These are phyloP conservation scores for Yamadazyma spencermartinsiae DNA, from an alignment of 1,139 yeast genomes.

Conservation along the genomic window DNA sequence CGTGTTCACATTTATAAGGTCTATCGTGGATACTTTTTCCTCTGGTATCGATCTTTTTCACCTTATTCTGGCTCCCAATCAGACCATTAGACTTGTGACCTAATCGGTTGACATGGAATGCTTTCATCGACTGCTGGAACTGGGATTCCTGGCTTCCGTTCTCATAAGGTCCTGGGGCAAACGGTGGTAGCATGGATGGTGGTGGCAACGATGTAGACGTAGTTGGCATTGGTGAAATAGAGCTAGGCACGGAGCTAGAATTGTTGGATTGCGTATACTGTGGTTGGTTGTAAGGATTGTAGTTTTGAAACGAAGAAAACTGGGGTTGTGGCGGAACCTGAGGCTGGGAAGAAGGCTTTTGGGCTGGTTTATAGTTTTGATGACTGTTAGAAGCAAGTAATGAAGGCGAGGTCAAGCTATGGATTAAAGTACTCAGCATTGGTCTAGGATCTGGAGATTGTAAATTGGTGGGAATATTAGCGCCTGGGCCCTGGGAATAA, in stretches of 20 bases:
- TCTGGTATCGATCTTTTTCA: slow-evolving; percentile 7
- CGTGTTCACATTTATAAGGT: slow-evolving; percentile 48
- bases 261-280: slow-evolving; percentile 1
- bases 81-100: neutral
- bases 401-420: neutral
- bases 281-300: slow-evolving; percentile 3
- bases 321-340: slow-evolving; percentile 1
- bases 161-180: neutral
- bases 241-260: slow-evolving; percentile 1
- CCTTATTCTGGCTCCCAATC: slow-evolving; percentile 7
- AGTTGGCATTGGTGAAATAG: neutral
- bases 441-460: slow-evolving; percentile 1
- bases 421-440: neutral
- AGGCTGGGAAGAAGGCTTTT: neutral
- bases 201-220: neutral
- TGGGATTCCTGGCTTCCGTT: neutral
- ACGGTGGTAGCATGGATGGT: neutral
- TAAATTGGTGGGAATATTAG: neutral
- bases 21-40: slow-evolving; percentile 9
- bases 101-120: neutral
- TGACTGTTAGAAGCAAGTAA: no score
- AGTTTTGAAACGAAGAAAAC: neutral
- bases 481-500: neutral
- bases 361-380: neutral
- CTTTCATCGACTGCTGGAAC: slow-evolving; percentile 1